These are phyloP conservation scores for Termitomyces sp. DNA, from an alignment of 768 basidiomycete genomes.

Conservation along the genomic window DNA sequence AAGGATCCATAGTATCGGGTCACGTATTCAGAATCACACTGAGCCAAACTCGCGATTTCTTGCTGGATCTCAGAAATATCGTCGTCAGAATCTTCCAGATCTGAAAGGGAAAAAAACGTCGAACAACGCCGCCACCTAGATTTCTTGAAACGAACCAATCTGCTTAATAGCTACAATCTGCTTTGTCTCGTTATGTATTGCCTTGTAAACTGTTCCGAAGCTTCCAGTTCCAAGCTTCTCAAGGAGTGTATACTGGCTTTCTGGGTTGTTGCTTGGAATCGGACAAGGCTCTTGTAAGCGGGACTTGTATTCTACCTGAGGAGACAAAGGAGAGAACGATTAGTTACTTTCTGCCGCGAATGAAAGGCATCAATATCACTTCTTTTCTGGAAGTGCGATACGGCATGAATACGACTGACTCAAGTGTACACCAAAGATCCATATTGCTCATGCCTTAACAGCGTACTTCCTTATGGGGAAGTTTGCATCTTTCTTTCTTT, in stretches of 20 bases:
- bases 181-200: conserved; percentile 89
- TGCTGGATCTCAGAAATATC: conserved; percentile 99
- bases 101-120: conserved; percentile 30
- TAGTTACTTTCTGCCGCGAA: conserved; percentile 32
- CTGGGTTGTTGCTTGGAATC: conserved; percentile 72
- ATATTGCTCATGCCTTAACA: conserved; percentile 70
- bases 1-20: conserved; percentile 97
- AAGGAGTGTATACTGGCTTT: conserved; percentile 85
- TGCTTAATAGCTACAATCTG: conserved; percentile 98
- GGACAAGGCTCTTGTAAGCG: conserved; percentile 56
- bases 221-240: conserved; percentile 97
- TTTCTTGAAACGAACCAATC: conserved; percentile 62
- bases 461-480: conserved; percentile 94
- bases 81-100: conserved; percentile 97
- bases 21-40: conserved; percentile 94
- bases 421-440: conserved; percentile 8
- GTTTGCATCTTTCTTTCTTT: conserved; percentile 91
- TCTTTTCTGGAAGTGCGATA: conserved; percentile 44
- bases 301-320: conserved; percentile 35
- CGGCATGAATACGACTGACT: conserved; percentile 11
- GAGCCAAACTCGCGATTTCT: conserved; percentile 94
- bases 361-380: conserved; percentile 29
- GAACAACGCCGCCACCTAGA: neutral
- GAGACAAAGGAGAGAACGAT: conserved; percentile 47
- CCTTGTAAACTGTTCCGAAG: conserved; percentile 97